Conservation (phyloP, 2,329 filamentous ascomycete species). For the Phaeophleospora eucalypticola region DNA sequence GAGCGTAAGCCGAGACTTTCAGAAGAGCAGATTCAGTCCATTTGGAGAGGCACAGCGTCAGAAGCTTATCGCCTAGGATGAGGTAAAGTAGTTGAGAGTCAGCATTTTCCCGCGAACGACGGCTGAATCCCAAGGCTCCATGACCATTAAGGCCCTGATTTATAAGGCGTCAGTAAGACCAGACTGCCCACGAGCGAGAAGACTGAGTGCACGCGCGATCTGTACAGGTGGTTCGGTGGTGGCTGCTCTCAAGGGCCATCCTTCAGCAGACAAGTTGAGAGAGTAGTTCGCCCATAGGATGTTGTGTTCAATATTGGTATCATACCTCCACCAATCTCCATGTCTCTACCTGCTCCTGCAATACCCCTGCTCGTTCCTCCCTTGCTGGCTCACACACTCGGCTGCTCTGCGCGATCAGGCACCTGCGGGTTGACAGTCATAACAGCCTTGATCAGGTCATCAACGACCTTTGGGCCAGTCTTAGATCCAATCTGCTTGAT, state of each 20-base stretch:
- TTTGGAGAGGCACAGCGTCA: constrained; percentile 70
- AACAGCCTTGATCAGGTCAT: constrained; percentile 79
- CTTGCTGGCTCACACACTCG: constrained; percentile 4
- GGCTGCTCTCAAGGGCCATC: too few relatives aligned
- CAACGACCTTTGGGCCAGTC: constrained; percentile 72
- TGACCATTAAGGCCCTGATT: too few relatives aligned
- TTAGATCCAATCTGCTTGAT: constrained; percentile 78
- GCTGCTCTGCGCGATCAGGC: constrained; percentile 42
- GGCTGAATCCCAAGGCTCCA: too few relatives aligned
- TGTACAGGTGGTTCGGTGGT: too few relatives aligned
- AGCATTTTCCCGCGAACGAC: not conserved
- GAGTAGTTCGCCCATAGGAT: too few relatives aligned
- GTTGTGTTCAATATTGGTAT: not conserved
- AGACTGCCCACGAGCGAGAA: too few relatives aligned
- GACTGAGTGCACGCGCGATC: too few relatives aligned
- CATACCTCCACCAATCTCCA: not conserved
- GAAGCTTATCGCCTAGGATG: constrained; percentile 58
- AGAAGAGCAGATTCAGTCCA: constrained; percentile 57
- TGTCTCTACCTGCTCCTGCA: not conserved
- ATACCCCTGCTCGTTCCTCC: not conserved
- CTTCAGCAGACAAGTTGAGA: too few relatives aligned
- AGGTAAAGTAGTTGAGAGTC: not conserved
- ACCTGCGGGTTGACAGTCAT: constrained; percentile 74
- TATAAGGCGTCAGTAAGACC: too few relatives aligned
- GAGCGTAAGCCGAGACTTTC: constrained; percentile 42